Evolutionary conservation across 768 basidiomycete genomes (phyloP).

Genomic region (Calocera cornea): DNA sequence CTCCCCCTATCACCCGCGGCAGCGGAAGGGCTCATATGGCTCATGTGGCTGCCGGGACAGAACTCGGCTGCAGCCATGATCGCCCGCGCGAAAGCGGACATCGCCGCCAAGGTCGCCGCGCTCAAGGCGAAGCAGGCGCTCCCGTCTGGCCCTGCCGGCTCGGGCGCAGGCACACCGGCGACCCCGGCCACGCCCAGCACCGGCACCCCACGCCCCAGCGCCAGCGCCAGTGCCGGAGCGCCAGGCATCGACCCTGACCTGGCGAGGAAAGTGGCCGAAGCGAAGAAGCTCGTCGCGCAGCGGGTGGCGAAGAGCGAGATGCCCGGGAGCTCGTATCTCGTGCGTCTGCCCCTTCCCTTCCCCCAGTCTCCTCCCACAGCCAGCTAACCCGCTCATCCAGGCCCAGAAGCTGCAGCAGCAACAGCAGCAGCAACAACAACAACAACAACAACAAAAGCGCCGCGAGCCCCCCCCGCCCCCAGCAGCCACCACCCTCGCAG

Average conservation of each 20-base stretch:
- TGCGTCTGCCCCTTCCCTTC: constrained; percentile 23
- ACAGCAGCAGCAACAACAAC: too few species aligned
- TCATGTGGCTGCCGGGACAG: too few species aligned
- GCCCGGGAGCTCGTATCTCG: constrained; percentile 83
- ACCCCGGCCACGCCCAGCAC: constrained; percentile 29
- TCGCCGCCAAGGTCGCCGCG: constrained; percentile 71
- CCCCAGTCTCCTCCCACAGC: background rate
- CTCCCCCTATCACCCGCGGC: constrained; percentile 5
- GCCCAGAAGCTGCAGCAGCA: too few species aligned
- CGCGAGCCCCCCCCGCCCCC: background rate
- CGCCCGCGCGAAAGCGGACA: constrained; percentile 70
- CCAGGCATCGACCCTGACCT: constrained; percentile 19
- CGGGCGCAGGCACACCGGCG: constrained; percentile 17
- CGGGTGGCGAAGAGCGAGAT: constrained; percentile 61
- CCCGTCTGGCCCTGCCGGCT: constrained; percentile 21
- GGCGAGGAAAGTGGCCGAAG: constrained; percentile 63
- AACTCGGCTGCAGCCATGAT: constrained; percentile 51
- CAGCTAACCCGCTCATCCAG: constrained; percentile 29
- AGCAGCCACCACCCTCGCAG: background rate
- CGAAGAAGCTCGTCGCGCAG: constrained; percentile 70
- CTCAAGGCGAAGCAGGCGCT: constrained; percentile 36
- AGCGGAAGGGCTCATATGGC: too few species aligned
- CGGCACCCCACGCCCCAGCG: constrained; percentile 28
- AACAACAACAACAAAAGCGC: constrained; percentile 35
- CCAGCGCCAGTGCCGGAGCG: constrained; percentile 39